These are phyloP conservation scores for Talaromyces stipitatus DNA, from an alignment of 495 filamentous ascomycete species.

Conservation along the genomic window DNA sequence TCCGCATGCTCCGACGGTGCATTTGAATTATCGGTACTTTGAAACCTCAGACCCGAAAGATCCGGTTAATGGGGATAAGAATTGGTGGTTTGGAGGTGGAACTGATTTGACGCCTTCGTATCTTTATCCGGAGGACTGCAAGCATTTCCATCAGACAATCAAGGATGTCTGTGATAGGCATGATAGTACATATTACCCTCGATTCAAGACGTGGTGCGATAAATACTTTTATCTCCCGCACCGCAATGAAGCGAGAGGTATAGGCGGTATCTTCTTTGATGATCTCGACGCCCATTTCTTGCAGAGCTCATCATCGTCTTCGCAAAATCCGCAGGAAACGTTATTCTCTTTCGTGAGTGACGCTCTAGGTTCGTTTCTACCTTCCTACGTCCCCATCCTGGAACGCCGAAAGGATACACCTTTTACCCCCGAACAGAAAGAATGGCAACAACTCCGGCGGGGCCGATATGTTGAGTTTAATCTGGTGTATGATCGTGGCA, in stretches of 20 bases:
- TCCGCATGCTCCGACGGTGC: slow-evolving; percentile 94
- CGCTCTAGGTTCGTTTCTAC: slow-evolving; percentile 78
- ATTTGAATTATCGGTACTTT: slow-evolving; percentile 98
- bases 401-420: slow-evolving; percentile 83
- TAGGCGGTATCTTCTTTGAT: slow-evolving; percentile 98
- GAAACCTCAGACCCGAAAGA: slow-evolving; percentile 64
- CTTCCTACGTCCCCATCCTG: slow-evolving; percentile 86
- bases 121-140: slow-evolving; percentile 92
- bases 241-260: slow-evolving; percentile 76
- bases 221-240: slow-evolving; percentile 94
- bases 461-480: slow-evolving; percentile 98
- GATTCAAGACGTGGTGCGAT: slow-evolving; percentile 98
- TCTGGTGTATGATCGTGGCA: slow-evolving; percentile 93
- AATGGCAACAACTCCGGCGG: slow-evolving; percentile 91
- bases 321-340: slow-evolving; percentile 79
- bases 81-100: slow-evolving; percentile 98
- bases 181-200: slow-evolving; percentile 84
- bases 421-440: slow-evolving; percentile 75
- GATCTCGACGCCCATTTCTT: slow-evolving; percentile 71
- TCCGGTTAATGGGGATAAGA: slow-evolving; percentile 60
- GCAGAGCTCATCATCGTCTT: slow-evolving; percentile 33
- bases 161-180: slow-evolving; percentile 93
- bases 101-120: slow-evolving; percentile 91
- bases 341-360: slow-evolving; percentile 87
- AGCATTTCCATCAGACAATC: slow-evolving; percentile 91